These are phyloP conservation scores for Hyaloperonospora brassicae DNA, from an alignment of 352 stramenopile species.

Conservation along the genomic window DNA sequence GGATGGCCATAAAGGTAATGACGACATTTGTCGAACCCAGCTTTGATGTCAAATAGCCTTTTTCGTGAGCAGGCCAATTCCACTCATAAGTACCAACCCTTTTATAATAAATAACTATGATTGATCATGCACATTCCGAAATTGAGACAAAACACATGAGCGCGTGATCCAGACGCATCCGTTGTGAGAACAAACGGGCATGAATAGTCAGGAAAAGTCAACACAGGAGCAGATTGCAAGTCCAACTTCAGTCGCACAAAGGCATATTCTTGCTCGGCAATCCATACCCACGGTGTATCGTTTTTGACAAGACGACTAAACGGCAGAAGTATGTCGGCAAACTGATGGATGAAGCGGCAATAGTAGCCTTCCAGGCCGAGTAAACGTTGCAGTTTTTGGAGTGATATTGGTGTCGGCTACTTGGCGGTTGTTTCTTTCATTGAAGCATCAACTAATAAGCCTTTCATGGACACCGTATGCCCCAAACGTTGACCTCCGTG, in stretches of 20 bases:
- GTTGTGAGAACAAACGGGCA: constrained; percentile 1
- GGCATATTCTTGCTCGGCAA: background rate
- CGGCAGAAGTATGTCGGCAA: background rate
- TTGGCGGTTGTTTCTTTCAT: background rate
- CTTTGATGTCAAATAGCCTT: constrained; percentile 14
- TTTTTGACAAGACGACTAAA: background rate
- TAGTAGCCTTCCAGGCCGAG: constrained; percentile 3
- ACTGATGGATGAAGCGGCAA: constrained; percentile 3
- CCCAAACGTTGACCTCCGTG: background rate
- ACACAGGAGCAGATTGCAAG: background rate
- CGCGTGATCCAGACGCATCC: background rate
- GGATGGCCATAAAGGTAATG: constrained; percentile 8
- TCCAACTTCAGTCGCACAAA: background rate
- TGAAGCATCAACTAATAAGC: background rate
- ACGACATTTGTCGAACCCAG: constrained; percentile 6
- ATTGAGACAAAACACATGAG: background rate
- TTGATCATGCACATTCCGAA: background rate
- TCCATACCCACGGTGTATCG: background rate
- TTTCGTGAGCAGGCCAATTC: constrained; percentile 4
- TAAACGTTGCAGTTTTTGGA: constrained; percentile 4
- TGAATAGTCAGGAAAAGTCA: background rate
- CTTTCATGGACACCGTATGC: background rate
- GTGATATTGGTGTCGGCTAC: background rate
- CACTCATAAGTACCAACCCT: background rate
- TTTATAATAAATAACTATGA: constrained; percentile 1